Conservation (phyloP, 2,329 filamentous ascomycete species). For the Xylogone sp. region DNA sequence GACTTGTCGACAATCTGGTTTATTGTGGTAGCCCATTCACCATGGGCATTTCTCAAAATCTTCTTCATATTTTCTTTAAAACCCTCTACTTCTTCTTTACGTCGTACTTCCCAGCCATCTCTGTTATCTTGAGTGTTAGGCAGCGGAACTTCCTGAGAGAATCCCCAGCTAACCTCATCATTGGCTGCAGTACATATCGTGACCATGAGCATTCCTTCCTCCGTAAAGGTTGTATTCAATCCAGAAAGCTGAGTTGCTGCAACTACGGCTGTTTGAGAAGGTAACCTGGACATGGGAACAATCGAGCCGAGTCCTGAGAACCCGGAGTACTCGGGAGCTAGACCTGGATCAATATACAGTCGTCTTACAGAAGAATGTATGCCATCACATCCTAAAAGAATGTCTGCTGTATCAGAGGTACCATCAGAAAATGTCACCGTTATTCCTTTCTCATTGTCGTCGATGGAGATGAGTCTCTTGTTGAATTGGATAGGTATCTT, state of each 20-base stretch:
- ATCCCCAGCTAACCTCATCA: constrained; percentile 29
- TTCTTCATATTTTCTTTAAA: constrained; percentile 25
- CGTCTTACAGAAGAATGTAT: constrained; percentile 34
- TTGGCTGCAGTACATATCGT: constrained; percentile 20
- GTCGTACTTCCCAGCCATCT: constrained; percentile 29
- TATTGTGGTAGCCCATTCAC: constrained; percentile 23
- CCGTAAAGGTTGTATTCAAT: constrained; percentile 26
- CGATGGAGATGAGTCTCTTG: constrained; percentile 18
- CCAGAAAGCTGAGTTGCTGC: constrained; percentile 12
- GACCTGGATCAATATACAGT: constrained; percentile 25
- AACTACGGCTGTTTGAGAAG: background rate
- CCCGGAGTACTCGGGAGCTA: constrained; percentile 30
- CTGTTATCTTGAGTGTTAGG: constrained; percentile 22
- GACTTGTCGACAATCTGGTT: constrained; percentile 16
- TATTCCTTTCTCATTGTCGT: constrained; percentile 18
- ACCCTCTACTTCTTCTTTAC: constrained; percentile 25
- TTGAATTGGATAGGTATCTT: constrained; percentile 24
- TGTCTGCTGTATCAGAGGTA: constrained; percentile 21
- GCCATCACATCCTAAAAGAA: constrained; percentile 35
- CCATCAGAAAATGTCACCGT: constrained; percentile 27
- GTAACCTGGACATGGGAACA: constrained; percentile 15
- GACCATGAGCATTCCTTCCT: constrained; percentile 24
- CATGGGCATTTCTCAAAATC: constrained; percentile 19
- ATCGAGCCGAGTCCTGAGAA: constrained; percentile 20
- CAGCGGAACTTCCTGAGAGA: constrained; percentile 24